These are phyloP conservation scores for Saprolegnia parasitica DNA, from an alignment of 352 stramenopile genomes.

Conservation along the genomic window DNA sequence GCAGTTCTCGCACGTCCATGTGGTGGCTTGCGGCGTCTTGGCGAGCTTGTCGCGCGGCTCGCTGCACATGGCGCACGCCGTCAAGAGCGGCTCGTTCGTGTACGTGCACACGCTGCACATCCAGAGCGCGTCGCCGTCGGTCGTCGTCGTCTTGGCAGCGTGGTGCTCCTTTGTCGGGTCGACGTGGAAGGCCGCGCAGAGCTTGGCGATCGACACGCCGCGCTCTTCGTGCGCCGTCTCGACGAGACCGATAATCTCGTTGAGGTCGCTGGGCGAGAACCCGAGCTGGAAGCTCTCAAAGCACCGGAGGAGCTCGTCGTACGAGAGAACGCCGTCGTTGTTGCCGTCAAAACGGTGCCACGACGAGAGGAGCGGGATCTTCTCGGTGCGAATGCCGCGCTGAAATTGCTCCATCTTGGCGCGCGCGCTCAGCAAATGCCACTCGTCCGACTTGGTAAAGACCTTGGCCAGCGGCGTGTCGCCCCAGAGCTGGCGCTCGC, in stretches of 20 bases:
- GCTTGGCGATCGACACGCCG: slow-evolving; percentile 57
- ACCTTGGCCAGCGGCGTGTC: slow-evolving; percentile 96
- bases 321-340: slow-evolving; percentile 49
- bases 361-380: slow-evolving; percentile 42
- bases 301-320: slow-evolving; percentile 73
- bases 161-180: slow-evolving; percentile 49
- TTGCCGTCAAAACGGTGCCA: slow-evolving; percentile 72
- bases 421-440: slow-evolving; percentile 85
- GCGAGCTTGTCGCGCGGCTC: slow-evolving; percentile 39
- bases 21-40: slow-evolving; percentile 33
- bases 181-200: slow-evolving; percentile 61
- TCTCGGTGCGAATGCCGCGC: slow-evolving; percentile 54
- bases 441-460: slow-evolving; percentile 96
- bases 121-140: slow-evolving; percentile 37
- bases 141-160: slow-evolving; percentile 26
- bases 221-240: slow-evolving; percentile 46
- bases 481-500: slow-evolving; percentile 93
- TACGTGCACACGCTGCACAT: slow-evolving; percentile 75
- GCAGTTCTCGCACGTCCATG: slow-evolving; percentile 79
- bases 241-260: slow-evolving; percentile 78
- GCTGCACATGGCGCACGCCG: slow-evolving; percentile 52
- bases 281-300: slow-evolving; percentile 84
- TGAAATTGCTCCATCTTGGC: slow-evolving; percentile 84
- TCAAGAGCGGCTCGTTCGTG: slow-evolving; percentile 46
- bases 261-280: slow-evolving; percentile 73